Evolutionary conservation across 2,329 filamentous ascomycete genomes (phyloP), one percentile per base, ranked within the genome.

Genomic region (Lachnellula subtilissima): DNA sequence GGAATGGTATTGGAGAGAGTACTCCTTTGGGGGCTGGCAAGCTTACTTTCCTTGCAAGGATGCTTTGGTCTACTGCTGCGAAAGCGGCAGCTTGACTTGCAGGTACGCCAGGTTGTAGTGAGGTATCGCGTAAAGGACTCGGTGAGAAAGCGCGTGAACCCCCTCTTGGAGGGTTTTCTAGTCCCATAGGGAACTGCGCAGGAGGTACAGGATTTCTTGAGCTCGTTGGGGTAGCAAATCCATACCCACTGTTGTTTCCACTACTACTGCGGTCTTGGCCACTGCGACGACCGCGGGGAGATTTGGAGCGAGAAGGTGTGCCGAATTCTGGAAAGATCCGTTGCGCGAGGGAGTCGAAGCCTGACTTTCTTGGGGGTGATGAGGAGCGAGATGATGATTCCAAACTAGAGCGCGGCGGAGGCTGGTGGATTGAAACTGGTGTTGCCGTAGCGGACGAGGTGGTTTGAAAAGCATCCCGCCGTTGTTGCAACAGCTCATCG

Each of bases 401-500:
- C 17, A 73, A 65, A 53, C 72, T 76, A 2, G 73, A 68, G 3
- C 74, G 71, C n/a, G 80, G 76, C 1, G 72, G 71, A 43, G 43
- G 46, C 50, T 59, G 49, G 37, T 57, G 52, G 49, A 62, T 59
- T 59, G 55, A 65, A 17, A 68, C 60, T n/a, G 70, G 64, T 28
- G 66, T 64, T 25, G 70, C 54, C 50, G 64, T 57, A 53, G 67
- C 59, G 58, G 71, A 68, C 28, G 78, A 76, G 2, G 83, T 82
- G 2, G 81, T 82, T 63, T 83, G 80, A 64, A 87, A 88, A 0
- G 81, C 83, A 59, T 85, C 80, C 5, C 83, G 82, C 12, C 78
- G 84, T 70, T 80, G 84, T 72, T 79, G 85, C 4, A 91, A 74
- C 2, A 91, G 76, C 39, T 88, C 84, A 51, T 90, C 85, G 67